Base-by-base conservation (phyloP, 2,329 filamentous ascomycete genomes). In the Scytalidium lignicola region DNA sequence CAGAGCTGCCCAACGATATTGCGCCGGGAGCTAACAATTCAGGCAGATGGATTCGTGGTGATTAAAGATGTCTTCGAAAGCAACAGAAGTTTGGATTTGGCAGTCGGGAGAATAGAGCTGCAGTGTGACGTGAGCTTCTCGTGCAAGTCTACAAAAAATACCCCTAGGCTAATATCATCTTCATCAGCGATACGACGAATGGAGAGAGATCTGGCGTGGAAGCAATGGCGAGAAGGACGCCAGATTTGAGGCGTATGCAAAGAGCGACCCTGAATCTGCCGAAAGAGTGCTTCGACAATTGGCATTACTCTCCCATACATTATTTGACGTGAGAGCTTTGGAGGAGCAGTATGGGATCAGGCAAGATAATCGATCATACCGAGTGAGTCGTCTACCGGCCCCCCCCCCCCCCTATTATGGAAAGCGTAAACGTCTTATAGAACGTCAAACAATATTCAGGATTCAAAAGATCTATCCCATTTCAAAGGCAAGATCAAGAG, bases 281-380 rank as follows among this genome's bases (percentile, higher is more conserved):
- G 55, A 51, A 19, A 50, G 51, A 19, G 40, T 59, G 3, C 43
- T 56, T 37, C 48, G 55, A 0, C 57, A 59, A 40, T 39, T 61
- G 20, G 52, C 58, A 8, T 44, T 61, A 19, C 48, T 61, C 28
- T 46, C 55, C 0, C 57, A 57, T 40, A 51, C 51, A 19, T 41
- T 61, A 21, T 59, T 57, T 22, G 58, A 61, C 48, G 53, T 54
- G 7, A 47, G 53, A 43, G 49, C 52, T 15, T 42, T 59, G 29
- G 58, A 61, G 41, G 57, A 61, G 32, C 46, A 56, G 23, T 61
- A 56, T 49, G 58, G 58, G 9, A 56, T 61, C 32, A 58, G 55
- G 49, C 51, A 48, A n/a, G 53, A 50, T 17, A 47, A 46, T 20
- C 54, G 53, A 41, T 52, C 55, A 13, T 53, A 56, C 18, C 46